Evolutionary conservation across 805 yeast species (phyloP).

Genomic region (Cyberlindnera nakhonratchasimensis): DNA sequence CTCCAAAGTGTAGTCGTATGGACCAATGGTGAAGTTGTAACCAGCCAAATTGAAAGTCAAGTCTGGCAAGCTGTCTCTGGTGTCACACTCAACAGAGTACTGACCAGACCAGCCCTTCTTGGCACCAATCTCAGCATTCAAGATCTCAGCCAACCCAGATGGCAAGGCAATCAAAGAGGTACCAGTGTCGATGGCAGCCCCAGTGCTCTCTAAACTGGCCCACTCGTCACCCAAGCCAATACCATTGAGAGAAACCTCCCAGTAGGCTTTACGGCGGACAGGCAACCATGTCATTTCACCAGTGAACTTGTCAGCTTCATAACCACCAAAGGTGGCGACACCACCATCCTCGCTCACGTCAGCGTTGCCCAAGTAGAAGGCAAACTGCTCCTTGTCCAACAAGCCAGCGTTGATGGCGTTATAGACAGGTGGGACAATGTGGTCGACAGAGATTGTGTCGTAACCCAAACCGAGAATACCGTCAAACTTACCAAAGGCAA

Average conservation of each 20-base stretch:
- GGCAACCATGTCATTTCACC: conserved; percentile 96
- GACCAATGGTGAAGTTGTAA: conserved; percentile 82
- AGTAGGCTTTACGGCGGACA: conserved; percentile 98
- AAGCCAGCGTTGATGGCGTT: conserved; percentile 80
- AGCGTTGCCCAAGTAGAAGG: conserved; percentile 85
- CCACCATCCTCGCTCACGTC: conserved; percentile 75
- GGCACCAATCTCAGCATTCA: conserved; percentile 96
- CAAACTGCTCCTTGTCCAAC: conserved; percentile 79
- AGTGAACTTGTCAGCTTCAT: conserved; percentile 66
- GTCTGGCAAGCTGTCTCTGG: conserved; percentile 83
- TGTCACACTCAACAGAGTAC: conserved; percentile 86
- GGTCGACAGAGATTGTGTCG: conserved; percentile 84
- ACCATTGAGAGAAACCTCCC: conserved; percentile 96
- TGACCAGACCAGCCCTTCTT: conserved; percentile 97
- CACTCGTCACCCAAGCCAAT: conserved; percentile 89
- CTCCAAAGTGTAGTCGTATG: conserved; percentile 92
- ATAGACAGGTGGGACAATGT: conserved; percentile 90
- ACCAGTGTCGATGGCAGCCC: conserved; percentile 99
- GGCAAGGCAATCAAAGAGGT: conserved; percentile 95
- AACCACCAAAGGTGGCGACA: conserved; percentile 92
- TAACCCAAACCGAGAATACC: conserved; percentile 96
- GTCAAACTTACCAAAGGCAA: conserved; percentile 98
- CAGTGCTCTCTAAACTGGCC: conserved; percentile 76
- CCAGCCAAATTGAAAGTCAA: conserved; percentile 88
- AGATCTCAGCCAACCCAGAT: conserved; percentile 90